These are phyloP conservation scores for Fusarium sp. DNA, from an alignment of 2,329 filamentous ascomycete species.

Conservation along the genomic window DNA sequence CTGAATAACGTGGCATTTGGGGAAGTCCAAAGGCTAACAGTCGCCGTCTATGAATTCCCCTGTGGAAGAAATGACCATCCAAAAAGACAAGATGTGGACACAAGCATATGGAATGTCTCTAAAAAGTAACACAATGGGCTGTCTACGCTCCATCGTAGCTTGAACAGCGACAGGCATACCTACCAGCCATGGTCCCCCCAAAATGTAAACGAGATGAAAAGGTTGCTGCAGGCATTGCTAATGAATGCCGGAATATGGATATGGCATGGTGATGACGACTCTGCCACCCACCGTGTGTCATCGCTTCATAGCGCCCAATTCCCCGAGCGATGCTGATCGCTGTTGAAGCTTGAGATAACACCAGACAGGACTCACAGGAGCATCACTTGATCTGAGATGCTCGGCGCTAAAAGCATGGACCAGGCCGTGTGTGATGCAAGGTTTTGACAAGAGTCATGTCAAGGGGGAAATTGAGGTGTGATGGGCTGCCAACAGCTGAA, in stretches of 20 bases:
- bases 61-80: not conserved
- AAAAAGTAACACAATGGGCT: not conserved
- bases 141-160: not conserved
- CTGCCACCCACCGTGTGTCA: not conserved
- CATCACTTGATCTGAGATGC: constrained; percentile 39
- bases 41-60: not conserved
- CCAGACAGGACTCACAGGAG: constrained; percentile 2
- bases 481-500: constrained; percentile 5
- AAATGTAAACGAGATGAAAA: not conserved
- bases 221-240: constrained; percentile 13
- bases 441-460: constrained; percentile 34
- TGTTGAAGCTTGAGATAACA: constrained; percentile 21
- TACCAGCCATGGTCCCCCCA: not conserved
- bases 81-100: not conserved
- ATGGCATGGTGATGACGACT: constrained; percentile 26
- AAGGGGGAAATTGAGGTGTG: constrained; percentile 11
- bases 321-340: constrained; percentile 26
- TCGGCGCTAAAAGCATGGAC: constrained; percentile 27
- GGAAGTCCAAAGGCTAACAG: not conserved
- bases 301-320: not conserved
- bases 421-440: constrained; percentile 20
- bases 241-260: constrained; percentile 5
- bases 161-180: not conserved
- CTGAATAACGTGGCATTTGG: constrained; percentile 28
- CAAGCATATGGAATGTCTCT: not conserved